Evolutionary conservation across 2,329 filamentous ascomycete species (phyloP), one percentile per base, ranked within the genome.

Genomic region (Nigrospora osmanthi): DNA sequence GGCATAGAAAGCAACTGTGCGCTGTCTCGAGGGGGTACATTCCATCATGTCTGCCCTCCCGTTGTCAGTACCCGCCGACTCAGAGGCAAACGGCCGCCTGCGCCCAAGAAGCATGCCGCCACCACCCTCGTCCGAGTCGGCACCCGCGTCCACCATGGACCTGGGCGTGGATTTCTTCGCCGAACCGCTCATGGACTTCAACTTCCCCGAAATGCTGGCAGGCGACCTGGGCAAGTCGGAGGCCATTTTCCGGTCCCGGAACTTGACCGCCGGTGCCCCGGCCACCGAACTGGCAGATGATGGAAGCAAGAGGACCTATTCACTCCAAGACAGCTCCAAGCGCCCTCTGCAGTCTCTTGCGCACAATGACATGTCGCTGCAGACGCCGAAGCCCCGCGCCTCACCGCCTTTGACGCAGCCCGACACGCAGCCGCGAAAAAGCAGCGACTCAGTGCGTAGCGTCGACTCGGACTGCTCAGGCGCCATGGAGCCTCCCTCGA

Each of bases 121-220:
- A 28, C 23, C 9, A 10, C 7, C 23, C 23, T 28, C 23, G 23
- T 42, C 19, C 31, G 38, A 38, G 30, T 15, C 30, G 6, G 23
- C 23, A 28, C 2, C 23, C 23, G 10, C 7, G 23, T 28, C 23
- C 23, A 28, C 23, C 23, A 10, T 28, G 23, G 23, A 28, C 23
- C 23, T 28, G 23, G 23, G 10, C 9, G 15, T 14, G 34, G 34
- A 35, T 10, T 32, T 35, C 15, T 35, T 42, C 33, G 46, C 52
- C 44, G 54, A 60, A 45, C 54, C 51, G 49, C 44, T 56, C 50
- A 61, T 58, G 54, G 62, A 61, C 41, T 69, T 68, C 55, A 80
- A 72, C 58, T 62, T 81, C 15, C 73, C 77, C 3, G 78, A 81
- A 58, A 53, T 78, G 35, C 62, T 81, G n/a, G 76, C 69, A 7